Base-by-base conservation (phyloP, 2,329 filamentous ascomycete species). In the Pyricularia sp. region DNA sequence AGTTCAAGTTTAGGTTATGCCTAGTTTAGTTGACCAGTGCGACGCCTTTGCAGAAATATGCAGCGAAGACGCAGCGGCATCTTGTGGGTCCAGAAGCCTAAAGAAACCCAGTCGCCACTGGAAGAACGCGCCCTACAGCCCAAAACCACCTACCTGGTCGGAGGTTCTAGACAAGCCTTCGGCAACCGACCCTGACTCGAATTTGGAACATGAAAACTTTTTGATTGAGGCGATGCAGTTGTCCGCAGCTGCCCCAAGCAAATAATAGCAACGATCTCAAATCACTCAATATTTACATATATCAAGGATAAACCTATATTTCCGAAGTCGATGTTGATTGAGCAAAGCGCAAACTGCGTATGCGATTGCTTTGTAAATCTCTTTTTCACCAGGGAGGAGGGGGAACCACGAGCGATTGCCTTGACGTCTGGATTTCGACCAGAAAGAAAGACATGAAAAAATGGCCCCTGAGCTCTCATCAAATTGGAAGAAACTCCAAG, bases 401-500 rank as follows among this genome's bases (percentile, higher is more conserved):
- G 40, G 40, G 40, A 49, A n/a, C n/a, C 40, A 5, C 16, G 40
- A 49, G 40, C 10, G 16, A 44, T 44, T 19, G 1, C 7, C 40
- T n/a, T 8, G 7, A 49, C 33, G 13, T 16, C 33, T 2, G 13
- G 40, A 49, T n/a, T n/a, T 4, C 19, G n/a, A 49, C n/a, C 40
- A 49, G 6, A n/a, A 49, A 49, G 8, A 49, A 49, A n/a, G 62
- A 59, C 55, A 16, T 65, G 68, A 65, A 70, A 70, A 57, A 67
- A 81, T 81, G 79, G 75, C 78, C 49, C 74, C 74, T 49, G 78
- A 78, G 70, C 75, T 88, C 40, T 88, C 85, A 13, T 85, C 83
- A 64, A 93, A 93, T 73, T 93, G 89, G 89, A 91, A 91, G 76
- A 88, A 84, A 76, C 81, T 93, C 65, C 88, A 91, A 76, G 82